A percentile compares a stretch with the other conserved stretches of the same genome.
These are phyloP conservation scores for Euphorbia celastroides DNA, from an alignment of 441 rosid species.

Conservation along the genomic window DNA sequence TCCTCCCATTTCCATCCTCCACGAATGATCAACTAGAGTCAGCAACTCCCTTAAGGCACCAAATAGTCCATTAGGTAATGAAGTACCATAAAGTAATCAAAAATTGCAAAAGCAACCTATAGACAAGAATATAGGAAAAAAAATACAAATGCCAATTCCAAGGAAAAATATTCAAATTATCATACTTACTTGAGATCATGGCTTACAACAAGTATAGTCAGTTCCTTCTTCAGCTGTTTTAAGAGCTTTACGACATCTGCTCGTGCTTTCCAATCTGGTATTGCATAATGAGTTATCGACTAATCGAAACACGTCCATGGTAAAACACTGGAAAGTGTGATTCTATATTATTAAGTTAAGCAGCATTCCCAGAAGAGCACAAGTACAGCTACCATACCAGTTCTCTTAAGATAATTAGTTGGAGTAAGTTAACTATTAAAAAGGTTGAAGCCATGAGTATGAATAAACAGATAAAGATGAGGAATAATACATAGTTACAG, in stretches of 20 bases:
- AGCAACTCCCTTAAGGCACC: constrained; percentile 54
- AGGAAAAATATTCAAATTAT: not conserved
- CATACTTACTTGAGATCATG: constrained; percentile 76
- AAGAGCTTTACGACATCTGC: constrained; percentile 87
- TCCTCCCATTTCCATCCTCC: constrained; percentile 95
- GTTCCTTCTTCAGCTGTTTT: constrained; percentile 75
- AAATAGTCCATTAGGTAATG: constrained; percentile 10
- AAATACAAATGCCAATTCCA: constrained; percentile 14
- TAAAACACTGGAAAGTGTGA: constrained; percentile 4
- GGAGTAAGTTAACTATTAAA: not conserved
- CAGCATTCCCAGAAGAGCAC: constrained; percentile 2
- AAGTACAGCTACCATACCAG: not conserved
- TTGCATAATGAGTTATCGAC: constrained; percentile 13
- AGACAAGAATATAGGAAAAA: not conserved
- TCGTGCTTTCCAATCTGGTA: constrained; percentile 87
- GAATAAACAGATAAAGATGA: not conserved
- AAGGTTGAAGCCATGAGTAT: constrained; percentile 4
- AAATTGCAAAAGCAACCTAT: constrained; percentile 1
- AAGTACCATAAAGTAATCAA: not conserved
- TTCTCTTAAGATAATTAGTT: not conserved
- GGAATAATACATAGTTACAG: not conserved
- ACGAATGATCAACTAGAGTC: constrained; percentile 67
- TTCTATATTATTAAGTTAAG: constrained; percentile 1
- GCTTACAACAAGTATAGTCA: constrained; percentile 83
- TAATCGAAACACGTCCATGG: not conserved